Base-by-base conservation (phyloP, 192 early-diverging fungal species). In the Glomus cerebriforme region DNA sequence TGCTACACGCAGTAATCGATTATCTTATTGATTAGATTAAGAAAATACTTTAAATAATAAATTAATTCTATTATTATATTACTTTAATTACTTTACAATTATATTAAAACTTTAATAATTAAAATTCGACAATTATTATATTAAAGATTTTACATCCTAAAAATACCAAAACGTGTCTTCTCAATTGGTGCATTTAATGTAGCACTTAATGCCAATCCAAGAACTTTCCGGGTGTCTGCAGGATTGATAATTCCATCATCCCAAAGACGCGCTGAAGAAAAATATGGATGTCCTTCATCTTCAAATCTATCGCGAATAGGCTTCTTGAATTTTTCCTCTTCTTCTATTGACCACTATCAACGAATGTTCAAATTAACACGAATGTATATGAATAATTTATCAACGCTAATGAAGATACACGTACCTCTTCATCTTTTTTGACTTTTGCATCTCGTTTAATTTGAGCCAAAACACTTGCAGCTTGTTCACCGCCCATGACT, bases 401-500 rank as follows among this genome's bases (percentile, higher is more conserved):
- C 49, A n/a, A 17, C 24, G 12, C n/a, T 13, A n/a, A n/a, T 6
- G 8, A 59, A 31, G 1, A 75, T 34, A 0, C 15, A 49, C 66
- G 12, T 71, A 85, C 82, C 78, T 35, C 32, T 80, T 93, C 85
- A 27, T 92, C 95, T 77, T 89, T 91, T 85, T 93, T 93, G 34
- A 78, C 91, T 84, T 94, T 93, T 12, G 91, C 90, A 78, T 95
- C 96, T 54, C 93, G 87, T 73, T 89, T 93, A 71, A 98, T 91
- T 75, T 95, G 94, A 7, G 96, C 91, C 63, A 99, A 85, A 24
- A 99, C 97, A 58, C 91, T 92, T 15, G 97, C 95, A 32, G 95
- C 94, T 85, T 99, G 96, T 83, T 98, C 96, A 65, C 97, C 97
- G 77, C 97, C 97, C 97, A 99, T 99, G 13, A 99, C 97, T 39